phyloP scores from a whole-genome alignment of 75 land plant genomes.

The Ceratopteris richardii region DNA sequence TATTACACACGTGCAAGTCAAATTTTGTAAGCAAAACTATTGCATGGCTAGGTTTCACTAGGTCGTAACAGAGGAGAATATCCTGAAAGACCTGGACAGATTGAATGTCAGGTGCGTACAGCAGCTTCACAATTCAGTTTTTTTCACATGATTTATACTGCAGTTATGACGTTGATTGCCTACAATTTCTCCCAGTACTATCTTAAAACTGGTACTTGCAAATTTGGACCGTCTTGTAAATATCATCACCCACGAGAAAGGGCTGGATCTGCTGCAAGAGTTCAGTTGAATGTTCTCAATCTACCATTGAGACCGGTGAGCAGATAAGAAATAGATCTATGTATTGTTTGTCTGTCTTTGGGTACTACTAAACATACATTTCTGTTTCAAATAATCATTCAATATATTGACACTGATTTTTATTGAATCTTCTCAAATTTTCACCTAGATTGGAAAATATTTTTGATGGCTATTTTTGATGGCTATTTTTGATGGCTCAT shows the following conservation, averaged over 20 bases:
- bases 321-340: not conserved
- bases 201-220: slow-evolving; percentile 51
- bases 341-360: not conserved
- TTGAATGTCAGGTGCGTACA: slow-evolving; percentile 60
- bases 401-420: too few relatives aligned
- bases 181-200: slow-evolving; percentile 28
- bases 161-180: not conserved
- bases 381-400: too few relatives aligned
- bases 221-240: slow-evolving; percentile 55
- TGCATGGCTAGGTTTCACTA: not conserved
- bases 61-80: not conserved
- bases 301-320: slow-evolving; percentile 75
- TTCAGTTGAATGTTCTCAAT: slow-evolving; percentile 53
- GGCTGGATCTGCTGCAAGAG: slow-evolving; percentile 51
- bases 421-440: too few relatives aligned
- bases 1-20: not conserved
- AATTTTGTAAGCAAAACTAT: not conserved
- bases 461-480: too few relatives aligned
- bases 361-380: too few relatives aligned
- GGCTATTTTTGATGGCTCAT: too few relatives aligned
- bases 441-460: too few relatives aligned
- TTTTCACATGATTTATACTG: not conserved
- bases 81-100: slow-evolving; percentile 75
- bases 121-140: not conserved
- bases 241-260: slow-evolving; percentile 49